Conservation (phyloP, 148 eudicot genomes). For the Simmondsia chinensis region DNA sequence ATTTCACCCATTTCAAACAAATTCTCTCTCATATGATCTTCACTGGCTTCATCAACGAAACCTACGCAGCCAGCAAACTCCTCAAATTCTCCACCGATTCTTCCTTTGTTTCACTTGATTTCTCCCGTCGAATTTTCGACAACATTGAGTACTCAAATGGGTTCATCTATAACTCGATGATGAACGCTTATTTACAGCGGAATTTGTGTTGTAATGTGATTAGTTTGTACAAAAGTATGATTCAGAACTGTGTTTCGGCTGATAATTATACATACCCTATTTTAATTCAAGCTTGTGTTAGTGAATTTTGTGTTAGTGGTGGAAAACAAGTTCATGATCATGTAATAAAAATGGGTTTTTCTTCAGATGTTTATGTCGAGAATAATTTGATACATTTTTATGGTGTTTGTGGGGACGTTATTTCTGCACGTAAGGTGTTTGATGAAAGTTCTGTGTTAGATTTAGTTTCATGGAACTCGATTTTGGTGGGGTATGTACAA, state of each 20-base stretch:
- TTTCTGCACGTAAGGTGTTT: conserved; percentile 49
- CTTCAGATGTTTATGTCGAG: conserved; percentile 38
- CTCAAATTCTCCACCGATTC: conserved; percentile 41
- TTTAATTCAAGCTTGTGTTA: conserved; percentile 37
- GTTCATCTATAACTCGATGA: conserved; percentile 64
- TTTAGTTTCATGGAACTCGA: conserved; percentile 63
- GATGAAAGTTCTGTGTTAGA: conserved; percentile 62
- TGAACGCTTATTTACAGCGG: conserved; percentile 33
- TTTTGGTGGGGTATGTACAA: conserved; percentile 57
- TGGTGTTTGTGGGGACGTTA: conserved; percentile 27
- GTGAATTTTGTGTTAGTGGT: conserved; percentile 13
- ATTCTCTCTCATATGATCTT: conserved; percentile 48
- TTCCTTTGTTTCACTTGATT: conserved; percentile 22
- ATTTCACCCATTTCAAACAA: conserved; percentile 36
- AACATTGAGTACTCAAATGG: conserved; percentile 32
- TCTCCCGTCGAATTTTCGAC: conserved; percentile 35
- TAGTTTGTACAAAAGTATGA: conserved; percentile 39
- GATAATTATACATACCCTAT: conserved; percentile 51
- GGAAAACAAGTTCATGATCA: conserved; percentile 60
- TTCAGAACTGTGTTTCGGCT: conserved; percentile 15
- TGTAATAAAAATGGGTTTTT: conserved; percentile 51
- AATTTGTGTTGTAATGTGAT: conserved; percentile 19
- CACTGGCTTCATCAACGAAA: conserved; percentile 42
- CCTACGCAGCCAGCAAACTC: conserved; percentile 55
- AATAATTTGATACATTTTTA: conserved; percentile 61